A percentile compares a stretch with the other conserved stretches of the same genome.
Conservation (phyloP, 257 asterid species). For the Osmanthus fragrans region DNA sequence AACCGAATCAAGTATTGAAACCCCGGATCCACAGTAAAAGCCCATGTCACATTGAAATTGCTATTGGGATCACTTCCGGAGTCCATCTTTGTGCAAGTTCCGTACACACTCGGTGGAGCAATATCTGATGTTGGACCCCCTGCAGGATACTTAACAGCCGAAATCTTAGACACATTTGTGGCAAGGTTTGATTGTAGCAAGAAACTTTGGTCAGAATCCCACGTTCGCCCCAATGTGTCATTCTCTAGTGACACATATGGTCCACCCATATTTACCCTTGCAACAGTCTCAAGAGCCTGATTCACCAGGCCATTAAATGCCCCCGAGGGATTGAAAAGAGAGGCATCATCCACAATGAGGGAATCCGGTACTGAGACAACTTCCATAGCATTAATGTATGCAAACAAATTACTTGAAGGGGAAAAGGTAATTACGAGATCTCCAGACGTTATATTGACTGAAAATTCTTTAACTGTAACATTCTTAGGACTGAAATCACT, state of each 20-base stretch:
- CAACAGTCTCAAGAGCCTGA: slow-evolving; percentile 63
- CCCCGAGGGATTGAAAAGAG: slow-evolving; percentile 45
- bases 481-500: slow-evolving; percentile 39
- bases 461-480: slow-evolving; percentile 47
- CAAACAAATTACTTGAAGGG: slow-evolving; percentile 54
- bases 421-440: slow-evolving; percentile 49
- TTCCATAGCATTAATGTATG: slow-evolving; percentile 72
- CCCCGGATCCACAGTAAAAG: slow-evolving; percentile 52
- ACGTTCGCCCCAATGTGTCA: slow-evolving; percentile 68
- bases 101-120: slow-evolving; percentile 77
- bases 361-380: slow-evolving; percentile 66
- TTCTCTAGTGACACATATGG: slow-evolving; percentile 51
- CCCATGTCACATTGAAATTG: slow-evolving; percentile 76
- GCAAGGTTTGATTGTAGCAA: slow-evolving; percentile 36
- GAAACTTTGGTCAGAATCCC: slow-evolving; percentile 59
- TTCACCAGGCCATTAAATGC: slow-evolving; percentile 40
- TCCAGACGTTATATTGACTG: slow-evolving; percentile 43
- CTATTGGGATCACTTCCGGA: slow-evolving; percentile 41
- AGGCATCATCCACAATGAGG: slow-evolving; percentile 59
- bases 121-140: slow-evolving; percentile 54
- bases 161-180: slow-evolving; percentile 31
- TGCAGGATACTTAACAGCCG: slow-evolving; percentile 50
- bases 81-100: slow-evolving; percentile 67
- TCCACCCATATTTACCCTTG: slow-evolving; percentile 87
- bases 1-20: slow-evolving; percentile 65